A percentile compares a stretch with the other conserved stretches of the same genome.
These are phyloP conservation scores for Aspergillus jensenii DNA, from an alignment of 2,329 filamentous ascomycete genomes.

Conservation along the genomic window DNA sequence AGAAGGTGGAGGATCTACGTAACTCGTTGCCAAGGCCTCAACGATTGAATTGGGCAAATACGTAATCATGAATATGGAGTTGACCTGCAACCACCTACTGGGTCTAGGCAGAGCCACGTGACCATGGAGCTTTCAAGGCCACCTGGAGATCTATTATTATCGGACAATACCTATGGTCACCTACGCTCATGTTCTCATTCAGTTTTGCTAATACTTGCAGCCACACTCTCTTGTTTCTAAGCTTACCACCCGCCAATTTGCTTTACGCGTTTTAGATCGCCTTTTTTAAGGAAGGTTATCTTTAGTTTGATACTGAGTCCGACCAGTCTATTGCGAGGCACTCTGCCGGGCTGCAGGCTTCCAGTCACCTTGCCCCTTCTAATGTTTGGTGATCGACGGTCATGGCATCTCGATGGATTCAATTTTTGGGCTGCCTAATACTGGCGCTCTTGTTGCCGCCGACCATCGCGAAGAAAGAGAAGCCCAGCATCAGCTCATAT, in stretches of 20 bases:
- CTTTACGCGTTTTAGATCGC: not conserved
- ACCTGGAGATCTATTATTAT: conserved; percentile 20
- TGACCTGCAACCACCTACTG: too few species aligned
- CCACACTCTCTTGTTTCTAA: not conserved
- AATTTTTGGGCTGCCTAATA: conserved; percentile 52
- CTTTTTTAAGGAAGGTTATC: not conserved
- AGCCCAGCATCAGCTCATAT: conserved; percentile 65
- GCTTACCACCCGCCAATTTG: not conserved
- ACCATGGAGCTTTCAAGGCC: conserved; percentile 30
- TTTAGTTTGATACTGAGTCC: not conserved
- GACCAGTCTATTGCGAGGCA: not conserved
- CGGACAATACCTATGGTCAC: not conserved
- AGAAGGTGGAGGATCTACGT: too few species aligned
- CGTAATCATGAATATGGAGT: too few species aligned
- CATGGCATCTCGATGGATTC: conserved; percentile 46
- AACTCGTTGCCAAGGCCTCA: too few species aligned
- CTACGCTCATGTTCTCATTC: not conserved
- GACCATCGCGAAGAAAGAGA: conserved; percentile 56
- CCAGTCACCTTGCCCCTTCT: conserved; percentile 17
- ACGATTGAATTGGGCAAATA: too few species aligned
- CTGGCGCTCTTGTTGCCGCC: conserved; percentile 48
- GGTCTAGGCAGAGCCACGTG: conserved; percentile 29
- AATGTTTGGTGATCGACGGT: conserved; percentile 29
- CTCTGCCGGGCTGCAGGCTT: not conserved
- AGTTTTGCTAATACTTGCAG: not conserved